A percentile compares a stretch with the other conserved stretches of the same genome.
These are phyloP conservation scores for Ogataea naganishii DNA, from an alignment of 805 yeast genomes.

Conservation along the genomic window DNA sequence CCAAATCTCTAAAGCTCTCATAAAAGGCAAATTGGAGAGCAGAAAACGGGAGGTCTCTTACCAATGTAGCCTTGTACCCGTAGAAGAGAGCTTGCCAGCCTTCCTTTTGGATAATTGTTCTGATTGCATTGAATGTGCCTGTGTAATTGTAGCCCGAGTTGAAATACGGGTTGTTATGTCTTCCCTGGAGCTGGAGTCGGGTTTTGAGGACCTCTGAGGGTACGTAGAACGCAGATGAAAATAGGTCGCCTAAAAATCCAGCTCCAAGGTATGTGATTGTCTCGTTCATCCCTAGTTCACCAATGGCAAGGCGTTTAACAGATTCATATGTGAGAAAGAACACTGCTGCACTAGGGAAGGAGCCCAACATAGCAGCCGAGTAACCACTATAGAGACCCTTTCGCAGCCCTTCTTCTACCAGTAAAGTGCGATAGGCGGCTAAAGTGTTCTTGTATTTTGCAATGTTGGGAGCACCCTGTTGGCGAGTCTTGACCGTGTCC, in stretches of 20 bases:
- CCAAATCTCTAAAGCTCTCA: conserved; percentile 66
- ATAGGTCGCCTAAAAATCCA: conserved; percentile 91
- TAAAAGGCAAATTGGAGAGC: conserved; percentile 95
- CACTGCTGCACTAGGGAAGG: conserved; percentile 89
- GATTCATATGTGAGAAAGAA: conserved; percentile 88
- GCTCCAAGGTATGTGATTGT: conserved; percentile 73
- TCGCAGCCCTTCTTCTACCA: conserved; percentile 73
- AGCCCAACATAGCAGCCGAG: conserved; percentile 84
- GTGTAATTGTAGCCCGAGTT: conserved; percentile 80
- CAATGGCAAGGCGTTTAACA: conserved; percentile 62
- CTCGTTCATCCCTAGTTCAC: conserved; percentile 59
- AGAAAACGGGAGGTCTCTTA: conserved; percentile 90
- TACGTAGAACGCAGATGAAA: conserved; percentile 81
- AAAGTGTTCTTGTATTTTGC: conserved; percentile 66
- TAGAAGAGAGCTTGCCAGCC: conserved; percentile 71
- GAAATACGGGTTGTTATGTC: conserved; percentile 70
- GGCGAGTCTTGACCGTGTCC: conserved; percentile 95
- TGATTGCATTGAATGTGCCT: conserved; percentile 64
- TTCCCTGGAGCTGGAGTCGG: conserved; percentile 86
- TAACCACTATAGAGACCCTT: conserved; percentile 91
- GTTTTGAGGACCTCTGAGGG: conserved; percentile 95
- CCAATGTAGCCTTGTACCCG: conserved; percentile 91
- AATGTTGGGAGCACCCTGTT: conserved; percentile 80
- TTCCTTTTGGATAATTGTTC: conserved; percentile 55
- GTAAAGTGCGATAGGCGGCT: conserved; percentile 68